Evolutionary conservation across 106 monocot species (phyloP).

Genomic region (Allium fistulosum): DNA sequence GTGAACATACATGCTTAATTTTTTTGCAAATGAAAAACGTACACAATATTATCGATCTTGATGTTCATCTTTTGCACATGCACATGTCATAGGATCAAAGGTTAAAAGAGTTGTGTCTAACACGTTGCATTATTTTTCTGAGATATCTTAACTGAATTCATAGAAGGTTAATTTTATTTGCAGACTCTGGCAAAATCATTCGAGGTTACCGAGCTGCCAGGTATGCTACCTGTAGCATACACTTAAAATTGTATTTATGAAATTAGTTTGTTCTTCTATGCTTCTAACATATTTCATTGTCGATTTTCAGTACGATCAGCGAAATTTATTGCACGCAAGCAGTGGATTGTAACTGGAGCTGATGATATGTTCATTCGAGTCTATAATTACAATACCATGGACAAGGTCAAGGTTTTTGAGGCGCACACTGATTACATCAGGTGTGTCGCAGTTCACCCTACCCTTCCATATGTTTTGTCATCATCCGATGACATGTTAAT

Average conservation of each 20-base stretch:
- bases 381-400: conserved; percentile 99
- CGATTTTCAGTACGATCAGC: conserved; percentile 80
- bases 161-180: background rate
- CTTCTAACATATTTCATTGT: background rate
- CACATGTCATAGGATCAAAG: no score
- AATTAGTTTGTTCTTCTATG: background rate
- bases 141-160: no score
- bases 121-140: no score
- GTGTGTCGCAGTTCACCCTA: conserved; percentile 96
- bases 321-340: conserved; percentile 92
- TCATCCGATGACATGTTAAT: conserved; percentile 99
- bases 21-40: no score
- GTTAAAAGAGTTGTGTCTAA: no score
- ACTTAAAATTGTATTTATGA: background rate
- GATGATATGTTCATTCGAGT: conserved; percentile 99
- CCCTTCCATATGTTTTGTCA: conserved; percentile 88
- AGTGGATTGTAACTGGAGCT: conserved; percentile 98
- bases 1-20: no score
- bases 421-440: conserved; percentile 98
- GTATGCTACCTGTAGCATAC: conserved; percentile 20
- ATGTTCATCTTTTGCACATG: no score
- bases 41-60: no score
- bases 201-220: conserved; percentile 92
- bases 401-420: conserved; percentile 95
- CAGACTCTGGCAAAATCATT: conserved; percentile 94